Percentiles rank a stretch among this genome's conserved stretches.
These are phyloP conservation scores for Leonotis leonurus DNA, from an alignment of 257 asterid species.

Conservation along the genomic window DNA sequence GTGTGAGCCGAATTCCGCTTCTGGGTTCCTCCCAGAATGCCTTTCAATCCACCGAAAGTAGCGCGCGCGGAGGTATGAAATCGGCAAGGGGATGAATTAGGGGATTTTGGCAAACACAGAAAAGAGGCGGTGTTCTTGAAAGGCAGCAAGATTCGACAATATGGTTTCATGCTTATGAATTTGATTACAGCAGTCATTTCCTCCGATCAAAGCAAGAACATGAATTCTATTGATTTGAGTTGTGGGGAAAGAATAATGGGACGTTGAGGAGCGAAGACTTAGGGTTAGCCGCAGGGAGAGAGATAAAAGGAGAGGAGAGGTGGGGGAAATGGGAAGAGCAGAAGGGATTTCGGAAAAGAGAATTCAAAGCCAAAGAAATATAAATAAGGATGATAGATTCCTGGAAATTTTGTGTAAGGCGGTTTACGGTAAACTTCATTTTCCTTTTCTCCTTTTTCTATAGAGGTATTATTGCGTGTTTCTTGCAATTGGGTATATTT, in stretches of 20 bases:
- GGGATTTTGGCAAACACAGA: slow-evolving; percentile 25
- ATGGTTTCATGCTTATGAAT: slow-evolving; percentile 48
- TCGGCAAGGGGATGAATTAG: slow-evolving; percentile 2
- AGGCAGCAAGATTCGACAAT: slow-evolving; percentile 39
- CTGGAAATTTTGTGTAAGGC: slow-evolving; percentile 7
- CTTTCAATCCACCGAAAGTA: slow-evolving; percentile 17
- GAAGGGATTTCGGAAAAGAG: slow-evolving; percentile 19
- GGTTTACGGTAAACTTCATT: background rate
- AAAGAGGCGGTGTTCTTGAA: slow-evolving; percentile 34
- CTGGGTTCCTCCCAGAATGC: slow-evolving; percentile 24
- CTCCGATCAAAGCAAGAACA: background rate
- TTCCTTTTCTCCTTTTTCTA: too few relatives aligned
- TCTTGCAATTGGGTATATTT: too few relatives aligned
- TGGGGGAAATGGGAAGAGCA: slow-evolving; percentile 11
- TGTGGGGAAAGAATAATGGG: background rate
- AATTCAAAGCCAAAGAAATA: background rate
- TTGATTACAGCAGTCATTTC: slow-evolving; percentile 32
- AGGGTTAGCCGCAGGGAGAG: background rate
- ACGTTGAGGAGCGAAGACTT: background rate
- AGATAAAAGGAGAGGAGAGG: too few relatives aligned
- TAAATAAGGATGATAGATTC: slow-evolving; percentile 3
- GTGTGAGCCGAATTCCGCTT: slow-evolving; percentile 11
- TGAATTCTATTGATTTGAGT: background rate
- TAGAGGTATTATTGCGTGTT: too few relatives aligned
- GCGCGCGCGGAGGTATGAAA: slow-evolving; percentile 14